phyloP scores from a whole-genome alignment of 208 protist species.

The Angomonas deanei region DNA sequence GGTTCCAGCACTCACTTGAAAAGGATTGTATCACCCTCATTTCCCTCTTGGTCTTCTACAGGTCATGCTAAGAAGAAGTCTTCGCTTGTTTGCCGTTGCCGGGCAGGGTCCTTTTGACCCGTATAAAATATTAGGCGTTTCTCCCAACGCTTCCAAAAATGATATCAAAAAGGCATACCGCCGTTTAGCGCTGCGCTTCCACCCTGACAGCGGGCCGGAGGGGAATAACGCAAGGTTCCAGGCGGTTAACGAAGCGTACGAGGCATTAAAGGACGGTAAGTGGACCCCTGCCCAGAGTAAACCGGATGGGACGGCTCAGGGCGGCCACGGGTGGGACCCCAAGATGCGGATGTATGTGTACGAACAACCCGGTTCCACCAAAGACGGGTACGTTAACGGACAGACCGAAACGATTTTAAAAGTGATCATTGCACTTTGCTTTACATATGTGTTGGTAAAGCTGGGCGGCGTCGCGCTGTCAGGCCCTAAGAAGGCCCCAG shows the following conservation, averaged over 20 bases:
- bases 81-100: conserved; percentile 21
- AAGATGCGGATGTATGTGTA: conserved; percentile 73
- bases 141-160: conserved; percentile 38
- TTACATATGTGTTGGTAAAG: conserved; percentile 53
- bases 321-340: conserved; percentile 33
- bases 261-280: conserved; percentile 57
- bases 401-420: conserved; percentile 46
- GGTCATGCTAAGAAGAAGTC: conserved; percentile 27
- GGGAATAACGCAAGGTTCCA: conserved; percentile 60
- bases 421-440: conserved; percentile 44
- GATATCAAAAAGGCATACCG: conserved; percentile 74
- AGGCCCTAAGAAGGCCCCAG: too few relatives aligned
- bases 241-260: conserved; percentile 80
- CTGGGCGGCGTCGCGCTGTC: conserved; percentile 40
- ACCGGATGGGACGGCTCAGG: background rate
- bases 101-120: conserved; percentile 69
- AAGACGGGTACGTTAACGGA: conserved; percentile 59
- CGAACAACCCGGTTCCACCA: conserved; percentile 71
- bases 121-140: conserved; percentile 75
- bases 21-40: background rate
- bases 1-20: too few relatives aligned
- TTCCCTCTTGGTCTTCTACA: conserved; percentile 9
- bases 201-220: conserved; percentile 71
- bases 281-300: conserved; percentile 22
- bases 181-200: conserved; percentile 61